Evolutionary conservation across 257 asterid genomes (phyloP), one percentile per base, ranked within the genome.

Genomic region (Rehmannia glutinosa): DNA sequence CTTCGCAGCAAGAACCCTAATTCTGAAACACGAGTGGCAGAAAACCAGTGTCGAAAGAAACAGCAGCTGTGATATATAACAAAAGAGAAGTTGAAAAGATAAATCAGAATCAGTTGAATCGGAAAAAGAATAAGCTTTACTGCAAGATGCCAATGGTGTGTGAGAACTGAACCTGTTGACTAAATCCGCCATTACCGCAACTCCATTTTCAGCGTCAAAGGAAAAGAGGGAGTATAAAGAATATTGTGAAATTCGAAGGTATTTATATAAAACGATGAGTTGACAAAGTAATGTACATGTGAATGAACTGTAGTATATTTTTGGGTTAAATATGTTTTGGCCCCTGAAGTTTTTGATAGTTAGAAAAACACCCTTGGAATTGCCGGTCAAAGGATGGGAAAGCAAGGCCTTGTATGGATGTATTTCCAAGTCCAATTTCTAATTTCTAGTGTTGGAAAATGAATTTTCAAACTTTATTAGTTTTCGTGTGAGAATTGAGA

Each of bases 1-100:
- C 24, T 30, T 47, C 57, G 21, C 50, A 25, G 9, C 38, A 61
- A 72, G 50, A 77, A 77, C 82, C 86, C 85, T 74, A 73, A 63
- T 71, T 66, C 23, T 13, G 43, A 41, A 27, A 60, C 45, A 52
- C 6, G 25, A 12, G 62, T 16, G 41, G 43, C 27, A 36, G n/a
- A 64, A 32, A 51, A 46, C 43, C 67, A 57, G 73, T 6, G 46
- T 4, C 6, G 2, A 50, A 30, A 64, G 27, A 62, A 27, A 47
- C 30, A 51, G 59, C 2, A 8, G 51, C 70, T 19, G 39, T 5
- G 4, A 39, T n/a, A 28, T 3, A 57, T 15, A 32, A 27, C n/a
- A 49, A 51, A 33, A 7, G 3, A 33, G 57, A 23, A 19, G 17
- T 10, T 13, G 17, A 38, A 27, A 71, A 30, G 16, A 60, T n/a